Percentiles rank a stretch among this genome's conserved stretches.
These are phyloP conservation scores for Echinosophora koreensis DNA, from an alignment of 306 rosid genomes.

Conservation along the genomic window DNA sequence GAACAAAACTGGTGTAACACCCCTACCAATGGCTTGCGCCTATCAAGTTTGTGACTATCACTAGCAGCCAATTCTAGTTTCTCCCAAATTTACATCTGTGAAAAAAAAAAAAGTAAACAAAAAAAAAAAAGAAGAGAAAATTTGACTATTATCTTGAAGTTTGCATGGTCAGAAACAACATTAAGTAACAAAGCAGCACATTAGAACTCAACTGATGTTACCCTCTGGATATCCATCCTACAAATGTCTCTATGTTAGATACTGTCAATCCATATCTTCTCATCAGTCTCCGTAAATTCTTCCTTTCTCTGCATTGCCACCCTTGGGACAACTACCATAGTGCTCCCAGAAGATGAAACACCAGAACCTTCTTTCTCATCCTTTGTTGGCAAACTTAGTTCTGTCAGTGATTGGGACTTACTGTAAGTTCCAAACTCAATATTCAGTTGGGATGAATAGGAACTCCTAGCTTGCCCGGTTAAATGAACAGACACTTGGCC, in stretches of 20 bases:
- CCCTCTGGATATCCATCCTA: too few species aligned
- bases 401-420: constrained; percentile 11
- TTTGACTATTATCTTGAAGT: constrained; percentile 29
- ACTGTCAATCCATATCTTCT: constrained; percentile 45
- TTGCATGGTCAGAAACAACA: constrained; percentile 29
- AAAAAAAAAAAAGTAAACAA: background rate
- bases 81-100: constrained; percentile 30
- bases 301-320: constrained; percentile 33
- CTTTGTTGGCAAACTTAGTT: constrained; percentile 37
- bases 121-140: background rate
- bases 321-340: constrained; percentile 25
- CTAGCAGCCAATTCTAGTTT: constrained; percentile 42
- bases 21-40: constrained; percentile 36
- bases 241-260: constrained; percentile 10
- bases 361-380: constrained; percentile 35
- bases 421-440: constrained; percentile 42
- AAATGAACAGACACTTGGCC: constrained; percentile 8
- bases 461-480: constrained; percentile 7
- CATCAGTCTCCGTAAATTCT: constrained; percentile 13
- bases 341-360: constrained; percentile 40
- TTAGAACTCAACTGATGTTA: background rate
- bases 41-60: constrained; percentile 24
- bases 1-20: constrained; percentile 9
- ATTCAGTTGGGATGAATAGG: constrained; percentile 13
- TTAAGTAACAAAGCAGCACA: constrained; percentile 40